Evolutionary conservation across 2,329 filamentous ascomycete genomes (phyloP).

Genomic region (Venturia aucupariae): DNA sequence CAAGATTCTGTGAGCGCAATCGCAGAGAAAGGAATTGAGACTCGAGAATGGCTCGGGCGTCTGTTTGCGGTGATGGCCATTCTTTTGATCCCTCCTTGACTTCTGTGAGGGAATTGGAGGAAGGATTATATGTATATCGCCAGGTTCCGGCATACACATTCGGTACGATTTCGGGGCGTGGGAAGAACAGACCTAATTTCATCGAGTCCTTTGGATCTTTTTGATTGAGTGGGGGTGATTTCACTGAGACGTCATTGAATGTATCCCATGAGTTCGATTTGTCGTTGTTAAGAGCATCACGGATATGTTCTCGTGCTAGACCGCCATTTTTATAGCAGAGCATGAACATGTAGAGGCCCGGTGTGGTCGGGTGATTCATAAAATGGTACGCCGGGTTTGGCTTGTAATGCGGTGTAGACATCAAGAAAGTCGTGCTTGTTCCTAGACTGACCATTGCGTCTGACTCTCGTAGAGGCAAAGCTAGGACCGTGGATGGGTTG

Average conservation of each 20-base stretch:
- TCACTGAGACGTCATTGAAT: conserved; percentile 67
- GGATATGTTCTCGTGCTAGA: conserved; percentile 80
- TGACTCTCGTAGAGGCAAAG: conserved; percentile 73
- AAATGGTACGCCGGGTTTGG: conserved; percentile 91
- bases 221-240: conserved; percentile 61
- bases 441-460: conserved; percentile 94
- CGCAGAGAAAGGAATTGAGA: conserved; percentile 90
- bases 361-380: conserved; percentile 92
- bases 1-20: conserved; percentile 70
- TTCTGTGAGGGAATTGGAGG: conserved; percentile 36
- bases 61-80: conserved; percentile 53
- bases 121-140: conserved; percentile 58
- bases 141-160: conserved; percentile 80
- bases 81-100: conserved; percentile 37
- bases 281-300: conserved; percentile 59
- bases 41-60: conserved; percentile 82
- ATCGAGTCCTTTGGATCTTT: conserved; percentile 46
- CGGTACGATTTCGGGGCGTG: conserved; percentile 89
- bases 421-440: conserved; percentile 93
- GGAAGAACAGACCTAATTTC: conserved; percentile 90
- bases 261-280: conserved; percentile 54
- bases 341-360: conserved; percentile 98
- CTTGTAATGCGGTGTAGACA: conserved; percentile 87
- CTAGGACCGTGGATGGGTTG: conserved; percentile 90
- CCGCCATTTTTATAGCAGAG: conserved; percentile 99